Conservation (phyloP, 805 yeast genomes). For the Wickerhamomyces subpelliculosus region DNA sequence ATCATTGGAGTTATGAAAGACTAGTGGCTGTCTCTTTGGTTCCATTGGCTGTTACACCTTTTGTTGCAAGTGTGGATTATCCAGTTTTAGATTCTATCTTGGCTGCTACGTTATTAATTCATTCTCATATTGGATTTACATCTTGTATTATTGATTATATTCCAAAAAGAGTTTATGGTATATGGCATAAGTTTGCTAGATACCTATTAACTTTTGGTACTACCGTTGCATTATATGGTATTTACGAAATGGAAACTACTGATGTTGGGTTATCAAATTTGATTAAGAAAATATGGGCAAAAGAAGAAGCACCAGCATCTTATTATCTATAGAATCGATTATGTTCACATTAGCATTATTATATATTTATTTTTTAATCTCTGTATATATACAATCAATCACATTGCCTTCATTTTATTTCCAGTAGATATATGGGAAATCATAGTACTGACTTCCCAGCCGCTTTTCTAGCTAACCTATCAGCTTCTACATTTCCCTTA, state of each 20-base stretch:
- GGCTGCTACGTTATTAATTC: constrained; percentile 61
- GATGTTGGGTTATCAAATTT: constrained; percentile 74
- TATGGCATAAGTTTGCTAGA: constrained; percentile 63
- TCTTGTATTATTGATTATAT: constrained; percentile 91
- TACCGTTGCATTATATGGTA: constrained; percentile 63
- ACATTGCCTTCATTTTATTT: not conserved
- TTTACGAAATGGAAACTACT: constrained; percentile 75
- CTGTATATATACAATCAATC: not conserved
- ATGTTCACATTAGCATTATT: constrained; percentile 4
- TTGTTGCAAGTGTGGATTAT: constrained; percentile 40
- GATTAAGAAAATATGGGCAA: constrained; percentile 52
- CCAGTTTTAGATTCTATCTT: constrained; percentile 70
- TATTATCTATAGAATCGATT: not conserved
- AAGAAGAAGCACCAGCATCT: constrained; percentile 2
- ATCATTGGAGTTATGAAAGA: constrained; percentile 71
- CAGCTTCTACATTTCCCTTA: constrained; percentile 74
- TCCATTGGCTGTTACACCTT: constrained; percentile 59
- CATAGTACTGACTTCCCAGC: constrained; percentile 26
- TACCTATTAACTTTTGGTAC: constrained; percentile 68
- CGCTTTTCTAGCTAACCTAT: constrained; percentile 63
- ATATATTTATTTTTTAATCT: not conserved
- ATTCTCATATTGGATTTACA: constrained; percentile 81
- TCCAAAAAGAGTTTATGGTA: constrained; percentile 79
- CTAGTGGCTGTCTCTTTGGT: constrained; percentile 50
- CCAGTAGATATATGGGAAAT: not conserved